Evolutionary conservation across 306 rosid species (phyloP).

Genomic region (Cicer arietinum): DNA sequence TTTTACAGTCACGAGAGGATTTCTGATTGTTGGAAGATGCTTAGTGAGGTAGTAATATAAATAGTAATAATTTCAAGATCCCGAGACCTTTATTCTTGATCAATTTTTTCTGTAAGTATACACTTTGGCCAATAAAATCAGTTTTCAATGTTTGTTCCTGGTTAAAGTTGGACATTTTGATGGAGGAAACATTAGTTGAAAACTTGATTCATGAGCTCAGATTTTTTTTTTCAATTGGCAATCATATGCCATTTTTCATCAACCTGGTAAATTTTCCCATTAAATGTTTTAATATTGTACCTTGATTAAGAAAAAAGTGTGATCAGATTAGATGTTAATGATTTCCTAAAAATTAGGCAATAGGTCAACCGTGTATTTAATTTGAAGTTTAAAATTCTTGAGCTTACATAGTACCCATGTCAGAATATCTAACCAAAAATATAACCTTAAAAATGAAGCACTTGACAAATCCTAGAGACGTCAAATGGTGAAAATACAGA

Average conservation of each 20-base stretch:
- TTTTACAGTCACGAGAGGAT: constrained; percentile 44
- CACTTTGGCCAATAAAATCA: constrained; percentile 36
- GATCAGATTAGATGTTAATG: too few relatives aligned
- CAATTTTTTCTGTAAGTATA: constrained; percentile 43
- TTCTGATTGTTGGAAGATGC: constrained; percentile 43
- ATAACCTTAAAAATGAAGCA: too few relatives aligned
- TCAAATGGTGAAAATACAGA: not conserved
- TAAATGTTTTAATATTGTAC: too few relatives aligned
- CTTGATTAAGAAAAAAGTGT: too few relatives aligned
- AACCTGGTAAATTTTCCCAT: too few relatives aligned
- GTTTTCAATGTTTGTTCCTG: constrained; percentile 28
- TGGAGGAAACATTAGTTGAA: not conserved
- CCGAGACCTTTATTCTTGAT: constrained; percentile 41
- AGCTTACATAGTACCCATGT: too few relatives aligned
- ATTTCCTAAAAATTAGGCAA: too few relatives aligned
- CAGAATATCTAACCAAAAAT: too few relatives aligned
- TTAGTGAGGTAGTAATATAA: constrained; percentile 3
- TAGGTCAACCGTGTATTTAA: too few relatives aligned
- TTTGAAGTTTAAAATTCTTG: too few relatives aligned
- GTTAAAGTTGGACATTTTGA: not conserved
- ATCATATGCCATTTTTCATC: not conserved
- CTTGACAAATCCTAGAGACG: too few relatives aligned
- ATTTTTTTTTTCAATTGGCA: not conserved
- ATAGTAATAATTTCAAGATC: constrained; percentile 31
- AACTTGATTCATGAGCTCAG: not conserved